phyloP scores from a whole-genome alignment of 2,329 filamentous ascomycete species.

The Fonsecaea pugnacius region DNA sequence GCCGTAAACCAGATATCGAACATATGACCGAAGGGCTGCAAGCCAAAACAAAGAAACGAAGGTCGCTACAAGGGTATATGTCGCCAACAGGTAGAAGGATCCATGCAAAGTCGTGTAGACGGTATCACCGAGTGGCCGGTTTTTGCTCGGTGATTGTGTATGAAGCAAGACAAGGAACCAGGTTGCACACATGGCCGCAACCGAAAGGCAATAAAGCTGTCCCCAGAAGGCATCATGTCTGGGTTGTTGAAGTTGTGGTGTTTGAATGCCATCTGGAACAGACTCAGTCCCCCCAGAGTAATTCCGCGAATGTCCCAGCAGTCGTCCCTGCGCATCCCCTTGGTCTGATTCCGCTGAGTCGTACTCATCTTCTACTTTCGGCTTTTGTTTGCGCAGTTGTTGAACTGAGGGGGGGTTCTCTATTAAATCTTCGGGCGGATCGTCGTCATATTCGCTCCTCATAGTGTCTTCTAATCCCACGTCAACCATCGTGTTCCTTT shows the following conservation, averaged over 20 bases:
- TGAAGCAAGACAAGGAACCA: constrained; percentile 90
- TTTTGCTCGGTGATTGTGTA: constrained; percentile 71
- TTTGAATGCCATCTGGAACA: constrained; percentile 61
- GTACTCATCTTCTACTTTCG: constrained; percentile 42
- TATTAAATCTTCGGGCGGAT: constrained; percentile 49
- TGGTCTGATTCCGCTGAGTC: constrained; percentile 58
- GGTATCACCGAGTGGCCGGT: constrained; percentile 81
- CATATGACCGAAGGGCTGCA: constrained; percentile 82
- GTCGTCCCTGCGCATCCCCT: constrained; percentile 43
- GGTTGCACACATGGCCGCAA: constrained; percentile 83
- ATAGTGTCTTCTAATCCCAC: constrained; percentile 75
- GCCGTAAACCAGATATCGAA: constrained; percentile 77
- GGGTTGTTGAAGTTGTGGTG: constrained; percentile 70
- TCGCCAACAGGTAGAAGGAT: constrained; percentile 85
- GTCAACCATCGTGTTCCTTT: constrained; percentile 71
- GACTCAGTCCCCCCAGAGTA: constrained; percentile 56
- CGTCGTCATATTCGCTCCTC: constrained; percentile 50
- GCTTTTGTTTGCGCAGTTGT: constrained; percentile 56
- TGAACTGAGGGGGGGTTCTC: constrained; percentile 62
- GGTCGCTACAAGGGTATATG: constrained; percentile 89
- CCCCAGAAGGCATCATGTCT: constrained; percentile 90
- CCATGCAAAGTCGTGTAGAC: constrained; percentile 87
- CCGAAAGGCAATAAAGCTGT: constrained; percentile 81
- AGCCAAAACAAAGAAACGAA: constrained; percentile 90
- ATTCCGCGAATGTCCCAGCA: constrained; percentile 49